These are phyloP conservation scores for Asterella californica DNA, from an alignment of 225 moss, liverwort and hornwort genomes.

Conservation along the genomic window DNA sequence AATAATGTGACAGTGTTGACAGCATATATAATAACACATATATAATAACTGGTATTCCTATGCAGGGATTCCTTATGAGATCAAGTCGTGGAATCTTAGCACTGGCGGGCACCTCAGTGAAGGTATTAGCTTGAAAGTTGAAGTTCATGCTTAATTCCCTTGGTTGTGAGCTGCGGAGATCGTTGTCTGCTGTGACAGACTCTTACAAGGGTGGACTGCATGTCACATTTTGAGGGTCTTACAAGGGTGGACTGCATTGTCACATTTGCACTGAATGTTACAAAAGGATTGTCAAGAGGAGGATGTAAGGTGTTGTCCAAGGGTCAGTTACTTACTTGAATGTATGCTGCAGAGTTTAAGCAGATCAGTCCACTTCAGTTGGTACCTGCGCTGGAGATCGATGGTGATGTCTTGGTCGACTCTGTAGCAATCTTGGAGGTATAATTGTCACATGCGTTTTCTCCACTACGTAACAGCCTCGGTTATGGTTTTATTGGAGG, in stretches of 20 bases:
- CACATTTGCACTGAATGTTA: too few relatives aligned
- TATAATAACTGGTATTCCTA: not conserved
- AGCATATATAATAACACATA: too few relatives aligned
- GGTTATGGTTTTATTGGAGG: not conserved
- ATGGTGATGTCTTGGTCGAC: conserved; percentile 59
- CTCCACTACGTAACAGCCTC: too few relatives aligned
- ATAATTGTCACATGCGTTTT: not conserved
- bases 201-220: too few relatives aligned
- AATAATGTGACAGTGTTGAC: not conserved
- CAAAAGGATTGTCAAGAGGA: not conserved
- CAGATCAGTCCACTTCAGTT: conserved; percentile 50
- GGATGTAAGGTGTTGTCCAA: not conserved
- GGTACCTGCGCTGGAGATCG: conserved; percentile 75
- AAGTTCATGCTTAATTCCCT: not conserved
- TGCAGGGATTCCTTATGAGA: conserved; percentile 65
- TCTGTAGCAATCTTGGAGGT: conserved; percentile 86
- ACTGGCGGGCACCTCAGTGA: conserved; percentile 51
- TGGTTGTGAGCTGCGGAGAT: too few relatives aligned
- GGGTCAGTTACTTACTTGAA: not conserved
- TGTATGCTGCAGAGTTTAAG: conserved; percentile 45
- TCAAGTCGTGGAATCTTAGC: conserved; percentile 46
- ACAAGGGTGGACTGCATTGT: too few relatives aligned
- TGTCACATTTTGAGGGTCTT: too few relatives aligned
- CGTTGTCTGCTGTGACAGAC: too few relatives aligned
- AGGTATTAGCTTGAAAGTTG: conserved; percentile 32